Base-by-base conservation (phyloP, 2,329 filamentous ascomycete species). In the Aspergillus sp. region DNA sequence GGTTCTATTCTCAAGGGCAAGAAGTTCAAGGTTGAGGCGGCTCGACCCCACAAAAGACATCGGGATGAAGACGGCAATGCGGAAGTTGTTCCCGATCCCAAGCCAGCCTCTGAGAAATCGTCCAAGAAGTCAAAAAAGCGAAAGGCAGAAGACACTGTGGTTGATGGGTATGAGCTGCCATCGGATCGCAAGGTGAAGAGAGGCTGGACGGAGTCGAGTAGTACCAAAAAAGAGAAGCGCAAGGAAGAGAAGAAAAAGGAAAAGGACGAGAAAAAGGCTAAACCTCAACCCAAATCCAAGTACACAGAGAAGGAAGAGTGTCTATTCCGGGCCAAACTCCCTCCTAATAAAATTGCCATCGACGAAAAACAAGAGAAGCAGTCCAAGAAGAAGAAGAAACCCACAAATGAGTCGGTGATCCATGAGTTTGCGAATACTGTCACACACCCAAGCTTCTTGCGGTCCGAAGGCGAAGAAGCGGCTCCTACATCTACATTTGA, bases 341-440 rank as follows among this genome's bases (percentile, higher is more conserved):
- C 82, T n/a, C 81, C 83, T 3, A 79, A 77, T 58, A 60, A 68
- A 41, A 64, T 67, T 7, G 44, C 48, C n/a, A 39, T 39, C 19
- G 59, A 63, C 11, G 57, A 61, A 27, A 65, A 65, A 49, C 39
- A 49, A 7, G 52, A 57, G 11, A 69, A 67, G 38, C 86, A 74
- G 49, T 75, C 75, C 53, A 82, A 78, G 53, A 82, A 81, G 54
- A 81, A 78, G 61, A 79, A 79, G 52, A 79, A 76, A 47, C 78
- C 81, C 55, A 75, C 76, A 37, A 75, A 73, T 19, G 80, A 86
- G 46, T 75, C 84, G 7, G 73, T 88, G 4, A 77, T 97, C 3
- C 90, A 97, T 65, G 93, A 98, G 62, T 97, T 96, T 61, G 81
- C 86, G 55, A 90, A 89, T 62, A 90, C 86, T 6, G 82, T 81